phyloP scores from a whole-genome alignment of 257 asterid genomes.

The Solanum rostratum region DNA sequence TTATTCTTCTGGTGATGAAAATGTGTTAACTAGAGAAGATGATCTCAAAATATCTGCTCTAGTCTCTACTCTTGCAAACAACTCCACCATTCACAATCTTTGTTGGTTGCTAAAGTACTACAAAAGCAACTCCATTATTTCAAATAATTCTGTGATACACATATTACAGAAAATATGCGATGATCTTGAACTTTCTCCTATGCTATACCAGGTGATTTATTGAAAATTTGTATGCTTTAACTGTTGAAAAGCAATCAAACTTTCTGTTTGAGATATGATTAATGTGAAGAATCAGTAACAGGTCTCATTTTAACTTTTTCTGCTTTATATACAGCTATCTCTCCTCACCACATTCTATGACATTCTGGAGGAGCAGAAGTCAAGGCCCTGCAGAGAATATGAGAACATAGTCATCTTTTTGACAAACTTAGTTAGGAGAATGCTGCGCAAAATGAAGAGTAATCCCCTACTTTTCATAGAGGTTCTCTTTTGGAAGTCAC shows the following conservation, averaged over 20 bases:
- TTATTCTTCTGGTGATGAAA: slow-evolving; percentile 67
- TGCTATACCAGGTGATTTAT: slow-evolving; percentile 81
- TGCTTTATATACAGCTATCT: slow-evolving; percentile 54
- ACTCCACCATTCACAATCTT: slow-evolving; percentile 50
- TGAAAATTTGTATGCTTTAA: neutral
- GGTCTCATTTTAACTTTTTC: slow-evolving; percentile 9
- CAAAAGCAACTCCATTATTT: slow-evolving; percentile 60
- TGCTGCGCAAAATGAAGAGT: slow-evolving; percentile 82
- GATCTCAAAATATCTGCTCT: slow-evolving; percentile 65
- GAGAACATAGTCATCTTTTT: slow-evolving; percentile 63
- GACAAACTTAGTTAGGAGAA: slow-evolving; percentile 65
- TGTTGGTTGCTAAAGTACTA: slow-evolving; percentile 90
- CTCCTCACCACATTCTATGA: slow-evolving; percentile 63
- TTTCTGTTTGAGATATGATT: neutral
- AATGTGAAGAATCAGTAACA: neutral
- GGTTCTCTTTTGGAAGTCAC: slow-evolving; percentile 68
- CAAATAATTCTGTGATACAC: slow-evolving; percentile 63
- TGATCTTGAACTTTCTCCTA: slow-evolving; percentile 83
- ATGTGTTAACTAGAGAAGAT: slow-evolving; percentile 46
- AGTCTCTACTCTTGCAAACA: slow-evolving; percentile 70
- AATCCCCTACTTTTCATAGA: slow-evolving; percentile 80
- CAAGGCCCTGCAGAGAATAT: slow-evolving; percentile 62
- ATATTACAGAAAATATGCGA: slow-evolving; percentile 69
- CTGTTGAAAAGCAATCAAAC: neutral
- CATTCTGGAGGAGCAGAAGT: slow-evolving; percentile 88